Evolutionary conservation across 2,329 filamentous ascomycete genomes (phyloP), one percentile per base, ranked within the genome.

Genomic region (Tympanopsis confertula): DNA sequence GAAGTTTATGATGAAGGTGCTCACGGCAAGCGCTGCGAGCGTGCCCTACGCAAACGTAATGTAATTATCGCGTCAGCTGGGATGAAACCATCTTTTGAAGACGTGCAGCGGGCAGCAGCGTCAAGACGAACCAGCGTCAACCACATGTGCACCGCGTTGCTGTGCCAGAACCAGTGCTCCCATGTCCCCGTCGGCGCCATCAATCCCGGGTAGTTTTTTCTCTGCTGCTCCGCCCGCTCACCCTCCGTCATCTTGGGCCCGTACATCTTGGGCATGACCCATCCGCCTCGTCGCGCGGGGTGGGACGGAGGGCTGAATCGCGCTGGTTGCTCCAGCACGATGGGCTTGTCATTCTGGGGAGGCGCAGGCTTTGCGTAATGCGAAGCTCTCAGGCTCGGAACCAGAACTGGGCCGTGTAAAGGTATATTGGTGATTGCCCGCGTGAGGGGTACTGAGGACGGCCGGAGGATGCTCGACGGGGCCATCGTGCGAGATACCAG

Each of bases 221-320:
- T 72, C 46, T 66, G 70, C 65, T 86, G 86, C 42, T 69, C 71
- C 44, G 71, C 63, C 37, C 68, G 61, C 57, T 94, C 82, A 37
- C 78, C 70, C 15, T 69, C 63, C 13, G 74, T 78, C 42, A 87
- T 61, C 17, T 74, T 62, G 14, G 86, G 83, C 26, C 86, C 87
- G 54, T 93, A 94, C 57, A 81, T 76, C 49, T 71, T 69, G 20
- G 80, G 78, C 5, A 65, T 56, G 19, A 52, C 52, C 17, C 38
- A 58, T 59, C 45, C 70, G 68, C 39, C 72, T 69, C 4, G 71
- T 66, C 82, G 70, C 17, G 82, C 66, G 12, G 83, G 81, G 57
- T 96, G 91, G 0, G 89, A 96, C 0, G 91, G 91, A 2, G 91
- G 89, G 35, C 85, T 85, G 69, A 94, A 96, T 56, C 81, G 83